phyloP scores from a whole-genome alignment of 177 flowering plant genomes.

The Vitis hybrid region DNA sequence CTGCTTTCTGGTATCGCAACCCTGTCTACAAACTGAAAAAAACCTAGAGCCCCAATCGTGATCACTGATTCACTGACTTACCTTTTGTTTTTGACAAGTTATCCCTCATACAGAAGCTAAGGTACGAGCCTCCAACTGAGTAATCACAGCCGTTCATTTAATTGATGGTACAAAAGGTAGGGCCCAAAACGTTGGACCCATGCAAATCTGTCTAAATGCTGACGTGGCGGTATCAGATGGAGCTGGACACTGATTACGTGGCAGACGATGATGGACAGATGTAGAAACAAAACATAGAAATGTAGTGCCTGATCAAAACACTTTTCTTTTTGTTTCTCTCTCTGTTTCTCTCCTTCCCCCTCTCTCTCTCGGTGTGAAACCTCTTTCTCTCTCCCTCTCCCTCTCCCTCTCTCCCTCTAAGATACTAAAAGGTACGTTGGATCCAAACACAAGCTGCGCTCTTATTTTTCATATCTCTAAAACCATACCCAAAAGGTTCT shows the following conservation, averaged over 20 bases:
- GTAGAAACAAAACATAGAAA: neutral
- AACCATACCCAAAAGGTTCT: too few relatives aligned
- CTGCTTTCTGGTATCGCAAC: neutral
- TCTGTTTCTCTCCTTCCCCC: constrained; percentile 10
- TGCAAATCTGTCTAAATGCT: neutral
- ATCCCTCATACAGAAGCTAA: constrained; percentile 1
- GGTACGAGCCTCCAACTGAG: neutral
- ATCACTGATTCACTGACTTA: neutral
- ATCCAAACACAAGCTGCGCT: constrained; percentile 17
- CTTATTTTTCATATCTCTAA: too few relatives aligned
- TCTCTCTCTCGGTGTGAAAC: constrained; percentile 1
- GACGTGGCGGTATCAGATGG: neutral
- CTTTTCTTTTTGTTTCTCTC: neutral
- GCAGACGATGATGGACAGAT: constrained; percentile 6
- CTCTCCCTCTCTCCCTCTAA: constrained; percentile 16
- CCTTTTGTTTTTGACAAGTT: neutral
- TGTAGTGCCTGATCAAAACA: neutral
- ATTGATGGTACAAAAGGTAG: neutral
- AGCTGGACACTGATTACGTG: neutral
- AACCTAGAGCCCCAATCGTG: constrained; percentile 1
- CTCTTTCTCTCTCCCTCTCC: constrained; percentile 3
- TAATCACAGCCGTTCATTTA: neutral
- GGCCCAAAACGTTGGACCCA: too few relatives aligned
- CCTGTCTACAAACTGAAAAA: neutral
- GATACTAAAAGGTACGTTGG: constrained; percentile 33